Conservation (phyloP, 352 stramenopile genomes). For the Pelagophyceae sp. region DNA sequence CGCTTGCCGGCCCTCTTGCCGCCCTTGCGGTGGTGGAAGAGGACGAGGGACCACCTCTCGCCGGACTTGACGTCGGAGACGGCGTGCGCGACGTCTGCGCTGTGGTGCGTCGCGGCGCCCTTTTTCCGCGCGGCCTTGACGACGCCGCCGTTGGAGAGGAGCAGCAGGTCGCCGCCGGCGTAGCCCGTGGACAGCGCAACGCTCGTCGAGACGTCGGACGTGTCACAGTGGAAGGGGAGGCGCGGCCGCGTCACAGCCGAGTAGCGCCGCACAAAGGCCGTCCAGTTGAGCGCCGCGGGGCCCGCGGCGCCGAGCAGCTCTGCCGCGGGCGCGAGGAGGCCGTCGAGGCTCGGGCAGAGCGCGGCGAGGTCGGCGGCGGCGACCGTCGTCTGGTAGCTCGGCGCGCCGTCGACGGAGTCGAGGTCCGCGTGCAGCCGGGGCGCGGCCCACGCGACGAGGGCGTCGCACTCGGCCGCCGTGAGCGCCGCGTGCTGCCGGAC, state of each 20-base stretch:
- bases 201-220: neutral
- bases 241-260: neutral
- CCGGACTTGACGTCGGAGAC: neutral
- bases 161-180: conserved; percentile 1
- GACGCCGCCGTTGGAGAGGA: neutral
- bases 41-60: neutral
- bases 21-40: neutral
- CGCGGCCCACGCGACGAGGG: neutral
- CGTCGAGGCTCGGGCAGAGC: neutral
- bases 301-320: neutral
- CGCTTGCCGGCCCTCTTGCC: no score
- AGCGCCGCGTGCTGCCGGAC: no score
- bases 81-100: conserved; percentile 10
- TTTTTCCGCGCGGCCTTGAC: neutral
- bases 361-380: neutral
- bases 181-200: neutral
- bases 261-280: conserved; percentile 5
- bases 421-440: neutral
- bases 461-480: neutral
- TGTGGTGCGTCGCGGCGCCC: neutral
- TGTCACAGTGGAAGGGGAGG: neutral
- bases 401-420: conserved; percentile 10
- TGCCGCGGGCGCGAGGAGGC: neutral
- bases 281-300: neutral
- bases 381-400: neutral